phyloP scores from a whole-genome alignment of 2,329 filamentous ascomycete genomes.

The Cadophora malorum region DNA sequence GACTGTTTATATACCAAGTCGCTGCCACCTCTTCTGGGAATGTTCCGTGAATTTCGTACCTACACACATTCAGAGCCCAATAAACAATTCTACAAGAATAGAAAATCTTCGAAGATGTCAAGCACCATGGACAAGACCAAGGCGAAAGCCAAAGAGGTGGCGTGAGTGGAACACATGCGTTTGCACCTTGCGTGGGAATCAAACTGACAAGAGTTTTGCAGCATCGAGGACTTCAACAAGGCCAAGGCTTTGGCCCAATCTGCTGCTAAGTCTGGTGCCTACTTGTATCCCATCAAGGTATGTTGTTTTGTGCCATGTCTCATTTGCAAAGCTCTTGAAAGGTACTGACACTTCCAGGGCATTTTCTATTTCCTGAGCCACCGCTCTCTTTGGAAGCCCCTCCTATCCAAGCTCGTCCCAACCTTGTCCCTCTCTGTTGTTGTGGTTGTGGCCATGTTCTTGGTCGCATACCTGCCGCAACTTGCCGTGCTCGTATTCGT shows the following conservation, averaged over 20 bases:
- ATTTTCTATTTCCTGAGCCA: conserved; percentile 65
- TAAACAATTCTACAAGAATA: not conserved
- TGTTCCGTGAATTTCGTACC: not conserved
- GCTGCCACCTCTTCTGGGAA: not conserved
- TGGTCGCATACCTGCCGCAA: conserved; percentile 86
- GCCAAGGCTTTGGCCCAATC: conserved; percentile 68
- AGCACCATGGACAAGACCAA: conserved; percentile 40
- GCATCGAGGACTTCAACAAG: conserved; percentile 74
- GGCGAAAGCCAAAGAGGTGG: conserved; percentile 45
- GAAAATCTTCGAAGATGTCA: conserved; percentile 32
- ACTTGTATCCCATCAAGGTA: conserved; percentile 83
- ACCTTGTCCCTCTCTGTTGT: conserved; percentile 74
- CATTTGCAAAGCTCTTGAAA: conserved; percentile 12
- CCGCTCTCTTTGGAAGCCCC: conserved; percentile 63
- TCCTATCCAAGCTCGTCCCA: conserved; percentile 59
- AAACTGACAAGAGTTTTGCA: conserved; percentile 43
- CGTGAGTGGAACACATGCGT: conserved; percentile 38
- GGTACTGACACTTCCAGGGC: conserved; percentile 50
- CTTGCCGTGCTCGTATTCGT: conserved; percentile 82
- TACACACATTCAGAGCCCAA: not conserved
- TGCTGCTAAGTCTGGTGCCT: conserved; percentile 77
- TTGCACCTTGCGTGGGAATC: not conserved
- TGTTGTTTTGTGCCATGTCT: not conserved
- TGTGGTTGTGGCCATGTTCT: conserved; percentile 82
- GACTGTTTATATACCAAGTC: conserved; percentile 11